phyloP scores from a whole-genome alignment of 257 asterid species.

The Jacaranda copaia region DNA sequence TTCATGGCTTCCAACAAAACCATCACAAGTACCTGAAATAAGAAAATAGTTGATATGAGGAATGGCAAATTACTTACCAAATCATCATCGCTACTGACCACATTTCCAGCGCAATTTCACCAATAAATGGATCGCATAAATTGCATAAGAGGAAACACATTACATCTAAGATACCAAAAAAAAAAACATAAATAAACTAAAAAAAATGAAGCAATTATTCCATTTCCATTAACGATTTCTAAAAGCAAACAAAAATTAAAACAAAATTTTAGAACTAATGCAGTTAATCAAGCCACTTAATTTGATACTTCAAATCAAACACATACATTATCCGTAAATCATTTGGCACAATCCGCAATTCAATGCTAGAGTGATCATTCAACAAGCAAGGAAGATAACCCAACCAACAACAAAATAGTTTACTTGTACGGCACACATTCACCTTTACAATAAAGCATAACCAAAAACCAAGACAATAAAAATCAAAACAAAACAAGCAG shows the following conservation, averaged over 20 bases:
- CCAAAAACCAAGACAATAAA: background rate
- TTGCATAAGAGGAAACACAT: slow-evolving; percentile 15
- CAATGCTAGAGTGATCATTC: slow-evolving; percentile 33
- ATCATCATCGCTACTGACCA: background rate
- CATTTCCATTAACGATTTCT: slow-evolving; percentile 8
- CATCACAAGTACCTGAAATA: slow-evolving; percentile 33
- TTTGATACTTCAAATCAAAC: too few relatives aligned
- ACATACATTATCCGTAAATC: slow-evolving; percentile 9
- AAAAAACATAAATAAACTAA: background rate
- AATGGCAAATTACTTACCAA: background rate
- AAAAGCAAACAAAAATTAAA: background rate
- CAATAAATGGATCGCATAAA: background rate
- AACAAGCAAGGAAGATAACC: slow-evolving; percentile 35
- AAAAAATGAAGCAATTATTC: slow-evolving; percentile 7
- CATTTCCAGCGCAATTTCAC: background rate
- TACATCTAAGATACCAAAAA: slow-evolving; percentile 20
- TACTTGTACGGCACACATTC: slow-evolving; percentile 42
- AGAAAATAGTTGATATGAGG: slow-evolving; percentile 26
- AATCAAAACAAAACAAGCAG: background rate
- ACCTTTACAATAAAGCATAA: slow-evolving; percentile 12
- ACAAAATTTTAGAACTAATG: background rate
- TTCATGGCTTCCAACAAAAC: slow-evolving; percentile 24
- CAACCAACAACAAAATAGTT: slow-evolving; percentile 33
- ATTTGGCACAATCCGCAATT: slow-evolving; percentile 12
- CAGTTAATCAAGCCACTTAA: too few relatives aligned